A percentile compares a stretch with the other conserved stretches of the same genome.
phyloP scores from a whole-genome alignment of 192 early-diverging fungal genomes.

The Mortierella antarctica region DNA sequence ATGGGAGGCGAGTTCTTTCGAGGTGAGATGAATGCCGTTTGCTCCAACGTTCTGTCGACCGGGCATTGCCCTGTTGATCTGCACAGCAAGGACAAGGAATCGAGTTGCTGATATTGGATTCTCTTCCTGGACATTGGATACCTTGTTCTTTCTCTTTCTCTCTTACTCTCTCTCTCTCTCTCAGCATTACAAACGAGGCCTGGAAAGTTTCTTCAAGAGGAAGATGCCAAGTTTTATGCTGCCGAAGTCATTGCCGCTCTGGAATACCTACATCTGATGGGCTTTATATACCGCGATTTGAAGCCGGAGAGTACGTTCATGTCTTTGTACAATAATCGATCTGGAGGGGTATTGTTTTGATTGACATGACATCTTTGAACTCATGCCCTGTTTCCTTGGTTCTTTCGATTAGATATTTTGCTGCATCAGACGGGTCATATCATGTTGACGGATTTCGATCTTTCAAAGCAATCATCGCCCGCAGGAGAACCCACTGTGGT shows the following conservation, averaged over 20 bases:
- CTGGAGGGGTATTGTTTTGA: background rate
- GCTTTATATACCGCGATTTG: constrained; percentile 97
- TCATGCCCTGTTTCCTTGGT: background rate
- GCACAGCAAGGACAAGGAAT: too few species aligned
- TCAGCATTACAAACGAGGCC: constrained; percentile 88
- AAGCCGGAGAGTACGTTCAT: constrained; percentile 93
- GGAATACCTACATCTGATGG: constrained; percentile 96
- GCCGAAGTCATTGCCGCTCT: constrained; percentile 96
- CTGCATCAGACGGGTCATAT: constrained; percentile 97
- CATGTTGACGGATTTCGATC: constrained; percentile 96
- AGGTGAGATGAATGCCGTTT: constrained; percentile 41
- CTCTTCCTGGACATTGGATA: background rate
- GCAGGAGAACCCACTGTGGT: constrained; percentile 80
- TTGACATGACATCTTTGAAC: background rate
- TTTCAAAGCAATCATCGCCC: constrained; percentile 92
- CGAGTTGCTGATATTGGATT: background rate
- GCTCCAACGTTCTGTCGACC: too few species aligned
- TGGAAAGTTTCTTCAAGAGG: constrained; percentile 90
- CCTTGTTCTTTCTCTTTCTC: background rate
- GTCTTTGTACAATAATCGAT: constrained; percentile 4
- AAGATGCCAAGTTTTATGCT: constrained; percentile 95
- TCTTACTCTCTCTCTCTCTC: background rate
- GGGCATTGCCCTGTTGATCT: too few species aligned
- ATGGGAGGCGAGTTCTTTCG: constrained; percentile 91
- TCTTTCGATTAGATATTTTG: constrained; percentile 75